These are phyloP conservation scores for Physcia stellaris DNA, from an alignment of 495 filamentous ascomycete species.

Conservation along the genomic window DNA sequence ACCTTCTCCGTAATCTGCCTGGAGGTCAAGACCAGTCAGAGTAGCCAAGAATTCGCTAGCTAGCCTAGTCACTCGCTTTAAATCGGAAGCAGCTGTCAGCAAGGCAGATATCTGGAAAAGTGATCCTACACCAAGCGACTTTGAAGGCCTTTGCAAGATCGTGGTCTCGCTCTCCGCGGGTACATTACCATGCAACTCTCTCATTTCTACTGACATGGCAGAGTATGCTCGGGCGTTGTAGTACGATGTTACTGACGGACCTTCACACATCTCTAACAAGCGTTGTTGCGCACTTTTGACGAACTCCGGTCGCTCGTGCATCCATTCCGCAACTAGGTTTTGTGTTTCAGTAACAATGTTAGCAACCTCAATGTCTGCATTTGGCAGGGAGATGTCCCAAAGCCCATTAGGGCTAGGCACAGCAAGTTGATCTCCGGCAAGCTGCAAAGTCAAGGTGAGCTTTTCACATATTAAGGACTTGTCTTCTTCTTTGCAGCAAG, in stretches of 20 bases:
- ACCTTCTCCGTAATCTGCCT: constrained; percentile 27
- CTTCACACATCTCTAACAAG: constrained; percentile 9
- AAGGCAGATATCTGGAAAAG: constrained; percentile 39
- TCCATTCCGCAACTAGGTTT: constrained; percentile 21
- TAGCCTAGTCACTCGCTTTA: constrained; percentile 18
- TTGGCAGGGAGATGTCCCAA: constrained; percentile 30
- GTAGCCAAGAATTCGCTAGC: constrained; percentile 49
- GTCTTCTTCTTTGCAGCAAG: constrained; percentile 5
- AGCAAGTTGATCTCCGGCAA: constrained; percentile 50
- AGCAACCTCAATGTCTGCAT: constrained; percentile 44
- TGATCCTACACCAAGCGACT: too few species aligned
- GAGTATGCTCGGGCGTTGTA: constrained; percentile 19
- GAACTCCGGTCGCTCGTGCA: too few species aligned
- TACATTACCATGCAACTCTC: constrained; percentile 16
- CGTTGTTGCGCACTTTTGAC: constrained; percentile 11
- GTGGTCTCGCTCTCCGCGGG: too few species aligned
- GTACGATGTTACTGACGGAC: constrained; percentile 14
- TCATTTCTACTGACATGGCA: constrained; percentile 11
- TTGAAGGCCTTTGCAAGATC: too few species aligned
- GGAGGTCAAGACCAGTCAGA: constrained; percentile 37
- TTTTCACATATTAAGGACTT: constrained; percentile 22
- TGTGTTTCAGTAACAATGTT: constrained; percentile 46
- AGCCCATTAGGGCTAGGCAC: constrained; percentile 43
- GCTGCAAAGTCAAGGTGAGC: constrained; percentile 38
- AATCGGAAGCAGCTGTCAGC: constrained; percentile 21